A percentile compares a stretch with the other conserved stretches of the same genome.
Conservation (phyloP, 2,329 filamentous ascomycete genomes). For the Cladosporium sp. region DNA sequence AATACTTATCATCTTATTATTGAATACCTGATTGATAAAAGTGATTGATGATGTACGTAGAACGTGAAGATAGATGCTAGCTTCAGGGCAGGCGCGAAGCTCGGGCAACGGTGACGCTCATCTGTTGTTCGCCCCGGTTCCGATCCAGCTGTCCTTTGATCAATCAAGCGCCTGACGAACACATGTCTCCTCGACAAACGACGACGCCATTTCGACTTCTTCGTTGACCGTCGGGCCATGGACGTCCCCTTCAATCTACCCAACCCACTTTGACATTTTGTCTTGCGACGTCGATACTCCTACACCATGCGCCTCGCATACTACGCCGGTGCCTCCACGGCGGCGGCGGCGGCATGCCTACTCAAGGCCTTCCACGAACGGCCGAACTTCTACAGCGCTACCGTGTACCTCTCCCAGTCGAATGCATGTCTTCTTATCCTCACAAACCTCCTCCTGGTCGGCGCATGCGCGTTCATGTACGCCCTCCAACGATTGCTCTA, state of each 20-base stretch:
- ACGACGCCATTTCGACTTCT: conserved; percentile 7
- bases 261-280: conserved; percentile 12
- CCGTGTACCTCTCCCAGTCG: conserved; percentile 93
- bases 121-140: background rate
- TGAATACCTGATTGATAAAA: too few species aligned
- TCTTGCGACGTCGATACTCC: conserved; percentile 5
- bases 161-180: conserved; percentile 3
- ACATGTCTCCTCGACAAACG: background rate
- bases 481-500: conserved; percentile 86
- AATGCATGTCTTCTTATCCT: conserved; percentile 93
- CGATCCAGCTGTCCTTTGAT: conserved; percentile 1
- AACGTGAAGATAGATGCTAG: too few species aligned
- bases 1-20: too few species aligned
- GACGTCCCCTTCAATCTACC: conserved; percentile 10
- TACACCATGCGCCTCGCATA: conserved; percentile 28
- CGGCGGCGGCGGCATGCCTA: conserved; percentile 76
- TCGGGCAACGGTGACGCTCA: background rate
- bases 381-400: conserved; percentile 96
- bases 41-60: too few species aligned
- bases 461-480: conserved; percentile 76
- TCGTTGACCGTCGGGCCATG: conserved; percentile 11
- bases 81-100: background rate
- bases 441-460: conserved; percentile 80
- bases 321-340: conserved; percentile 58
- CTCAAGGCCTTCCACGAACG: conserved; percentile 90